Percentiles rank a stretch among this genome's conserved stretches.
These are phyloP conservation scores for Prosopis cineraria DNA, from an alignment of 306 rosid genomes.

Conservation along the genomic window DNA sequence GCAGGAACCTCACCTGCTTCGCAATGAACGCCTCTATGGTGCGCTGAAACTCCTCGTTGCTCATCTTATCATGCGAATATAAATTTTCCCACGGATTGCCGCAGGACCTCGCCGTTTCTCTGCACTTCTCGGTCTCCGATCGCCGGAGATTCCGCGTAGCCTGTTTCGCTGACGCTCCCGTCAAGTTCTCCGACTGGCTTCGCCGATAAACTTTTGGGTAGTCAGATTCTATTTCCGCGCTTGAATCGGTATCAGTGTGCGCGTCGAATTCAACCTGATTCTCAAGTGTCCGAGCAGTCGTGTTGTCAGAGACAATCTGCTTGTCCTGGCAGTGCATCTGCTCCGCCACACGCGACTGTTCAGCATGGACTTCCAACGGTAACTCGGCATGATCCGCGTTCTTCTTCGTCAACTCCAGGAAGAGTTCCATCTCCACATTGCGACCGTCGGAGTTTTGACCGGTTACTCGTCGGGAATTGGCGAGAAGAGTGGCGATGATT, in stretches of 20 bases:
- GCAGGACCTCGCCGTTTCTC: neutral
- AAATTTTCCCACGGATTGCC: constrained; percentile 7
- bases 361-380: constrained; percentile 4
- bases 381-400: neutral
- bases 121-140: constrained; percentile 54
- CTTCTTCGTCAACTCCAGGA: neutral
- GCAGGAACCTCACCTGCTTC: constrained; percentile 66
- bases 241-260: neutral
- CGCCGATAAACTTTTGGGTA: constrained; percentile 36
- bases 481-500: constrained; percentile 61
- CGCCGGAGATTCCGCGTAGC: constrained; percentile 40
- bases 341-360: neutral
- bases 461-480: constrained; percentile 44
- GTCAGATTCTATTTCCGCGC: constrained; percentile 16
- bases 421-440: neutral
- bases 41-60: constrained; percentile 79
- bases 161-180: neutral
- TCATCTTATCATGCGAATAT: constrained; percentile 54
- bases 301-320: constrained; percentile 43
- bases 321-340: constrained; percentile 50
- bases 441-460: neutral
- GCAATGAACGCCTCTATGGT: constrained; percentile 79
- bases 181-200: constrained; percentile 51
- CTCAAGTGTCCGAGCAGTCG: neutral
- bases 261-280: constrained; percentile 20